These are phyloP conservation scores for Tuber melanosporum DNA, from an alignment of 495 filamentous ascomycete genomes.

Conservation along the genomic window DNA sequence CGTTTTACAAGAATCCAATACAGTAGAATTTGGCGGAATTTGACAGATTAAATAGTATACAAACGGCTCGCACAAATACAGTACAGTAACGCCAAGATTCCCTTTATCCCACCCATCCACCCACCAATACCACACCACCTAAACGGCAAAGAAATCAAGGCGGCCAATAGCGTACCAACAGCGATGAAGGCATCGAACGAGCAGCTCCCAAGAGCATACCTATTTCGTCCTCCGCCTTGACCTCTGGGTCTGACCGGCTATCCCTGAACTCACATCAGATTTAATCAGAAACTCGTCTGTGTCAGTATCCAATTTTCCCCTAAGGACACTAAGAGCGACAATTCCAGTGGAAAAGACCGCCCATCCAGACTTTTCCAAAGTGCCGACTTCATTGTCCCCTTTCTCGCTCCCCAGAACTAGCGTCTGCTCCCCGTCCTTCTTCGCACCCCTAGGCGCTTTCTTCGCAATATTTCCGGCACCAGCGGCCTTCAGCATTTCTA, in stretches of 20 bases:
- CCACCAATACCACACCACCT: background rate
- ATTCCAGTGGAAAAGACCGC: conserved; percentile 29
- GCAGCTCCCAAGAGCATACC: background rate
- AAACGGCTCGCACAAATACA: background rate
- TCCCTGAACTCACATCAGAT: background rate
- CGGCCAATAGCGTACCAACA: background rate
- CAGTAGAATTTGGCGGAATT: background rate
- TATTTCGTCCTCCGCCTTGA: conserved; percentile 24
- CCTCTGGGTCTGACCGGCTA: conserved; percentile 11
- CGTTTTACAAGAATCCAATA: background rate
- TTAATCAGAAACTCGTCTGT: conserved; percentile 33
- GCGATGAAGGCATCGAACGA: background rate
- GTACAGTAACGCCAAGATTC: background rate
- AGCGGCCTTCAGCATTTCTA: conserved; percentile 38
- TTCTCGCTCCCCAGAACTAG: conserved; percentile 37
- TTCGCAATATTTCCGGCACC: conserved; percentile 28
- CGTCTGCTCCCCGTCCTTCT: conserved; percentile 23
- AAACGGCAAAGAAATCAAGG: background rate
- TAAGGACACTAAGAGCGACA: conserved; percentile 32
- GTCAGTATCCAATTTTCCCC: conserved; percentile 16
- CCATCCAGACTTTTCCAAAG: conserved; percentile 31
- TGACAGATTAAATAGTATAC: background rate
- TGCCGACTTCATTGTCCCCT: conserved; percentile 24
- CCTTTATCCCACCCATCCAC: background rate
- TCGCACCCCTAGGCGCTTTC: conserved; percentile 26